A percentile compares a stretch with the other conserved stretches of the same genome.
phyloP scores from a whole-genome alignment of 2,329 filamentous ascomycete genomes.

The Claviceps sp. region DNA sequence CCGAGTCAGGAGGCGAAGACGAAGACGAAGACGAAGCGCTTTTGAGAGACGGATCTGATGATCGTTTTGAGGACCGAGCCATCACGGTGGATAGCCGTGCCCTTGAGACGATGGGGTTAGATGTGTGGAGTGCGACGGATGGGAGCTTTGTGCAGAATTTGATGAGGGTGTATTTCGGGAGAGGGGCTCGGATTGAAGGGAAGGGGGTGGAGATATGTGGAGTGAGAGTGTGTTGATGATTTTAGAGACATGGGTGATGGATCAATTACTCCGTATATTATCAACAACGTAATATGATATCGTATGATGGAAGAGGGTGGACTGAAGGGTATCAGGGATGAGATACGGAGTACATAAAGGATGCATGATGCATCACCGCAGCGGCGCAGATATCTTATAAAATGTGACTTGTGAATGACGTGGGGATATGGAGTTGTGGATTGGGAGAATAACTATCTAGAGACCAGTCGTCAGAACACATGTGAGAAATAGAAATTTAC shows the following conservation, averaged over 20 bases:
- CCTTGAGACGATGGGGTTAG: conserved; percentile 59
- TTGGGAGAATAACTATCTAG: too few species aligned
- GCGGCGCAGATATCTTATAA: too few species aligned
- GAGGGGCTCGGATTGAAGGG: conserved; percentile 48
- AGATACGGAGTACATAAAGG: not conserved
- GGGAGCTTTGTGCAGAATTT: conserved; percentile 54
- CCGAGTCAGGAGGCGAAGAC: conserved; percentile 13
- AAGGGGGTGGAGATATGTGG: conserved; percentile 65
- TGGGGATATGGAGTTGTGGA: too few species aligned
- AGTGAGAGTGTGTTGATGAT: conserved; percentile 46
- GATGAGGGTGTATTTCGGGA: conserved; percentile 50
- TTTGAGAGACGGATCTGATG: conserved; percentile 13
- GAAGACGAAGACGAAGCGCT: conserved; percentile 13
- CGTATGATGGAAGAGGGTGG: not conserved
- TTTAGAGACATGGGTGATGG: too few species aligned
- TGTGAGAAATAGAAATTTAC: too few species aligned
- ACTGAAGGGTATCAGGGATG: not conserved
- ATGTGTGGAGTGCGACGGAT: conserved; percentile 62
- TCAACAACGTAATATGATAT: too few species aligned
- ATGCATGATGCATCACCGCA: too few species aligned
- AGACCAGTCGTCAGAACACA: too few species aligned
- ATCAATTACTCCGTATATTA: too few species aligned
- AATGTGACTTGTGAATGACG: too few species aligned
- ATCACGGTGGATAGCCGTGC: conserved; percentile 50
- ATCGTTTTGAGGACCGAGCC: conserved; percentile 24